Base-by-base conservation (phyloP, 768 basidiomycete species). In the Tylopilus felleus region DNA sequence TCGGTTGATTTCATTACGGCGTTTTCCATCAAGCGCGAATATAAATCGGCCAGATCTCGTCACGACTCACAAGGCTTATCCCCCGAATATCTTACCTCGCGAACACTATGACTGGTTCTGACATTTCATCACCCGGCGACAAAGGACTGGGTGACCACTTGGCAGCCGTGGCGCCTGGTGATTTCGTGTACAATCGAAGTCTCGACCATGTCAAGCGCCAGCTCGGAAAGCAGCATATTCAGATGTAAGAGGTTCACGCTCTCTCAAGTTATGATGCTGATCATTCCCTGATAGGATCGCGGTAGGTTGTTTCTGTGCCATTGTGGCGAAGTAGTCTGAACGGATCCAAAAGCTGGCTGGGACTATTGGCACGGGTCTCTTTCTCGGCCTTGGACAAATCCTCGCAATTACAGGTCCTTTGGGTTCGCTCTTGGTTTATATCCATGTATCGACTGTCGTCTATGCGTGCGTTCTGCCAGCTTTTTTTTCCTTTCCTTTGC, bases 361-460 rank as follows among this genome's bases (percentile, higher is more conserved):
- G n/a, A 61, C 55, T 4, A 65, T 71, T 19, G 67, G 69, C 14
- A 69, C 69, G 0, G 69, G 69, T 17, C 62, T 71, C 19, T 71
- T 71, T 49, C 48, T 67, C 10, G 69, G 69, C 16, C 59, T 71
- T 12, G 69, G 69, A 25, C 41, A 65, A 44, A 56, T 71, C 21
- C 67, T 70, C 9, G 43, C 61, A 4, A 19, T 53, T 8, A 56
- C 58, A 22, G 69, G 69, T 35, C 69, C 69, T 8, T 52, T 69
- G 33, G 69, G 69, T 35, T 60, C 62, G n/a, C 62, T 70, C 25
- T 19, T 70, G 13, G 66, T 69, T 47, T 71, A 61, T 55, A 46
- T 62, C 3, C 67, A 66, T 4, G 63, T 67, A 4, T 63, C 56
- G 4, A 65, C 61, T 4, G 69, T 71, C 16, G 54, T 62, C 16